Conservation (phyloP, 1,139 yeast genomes). For the Dujonia santamariae region DNA sequence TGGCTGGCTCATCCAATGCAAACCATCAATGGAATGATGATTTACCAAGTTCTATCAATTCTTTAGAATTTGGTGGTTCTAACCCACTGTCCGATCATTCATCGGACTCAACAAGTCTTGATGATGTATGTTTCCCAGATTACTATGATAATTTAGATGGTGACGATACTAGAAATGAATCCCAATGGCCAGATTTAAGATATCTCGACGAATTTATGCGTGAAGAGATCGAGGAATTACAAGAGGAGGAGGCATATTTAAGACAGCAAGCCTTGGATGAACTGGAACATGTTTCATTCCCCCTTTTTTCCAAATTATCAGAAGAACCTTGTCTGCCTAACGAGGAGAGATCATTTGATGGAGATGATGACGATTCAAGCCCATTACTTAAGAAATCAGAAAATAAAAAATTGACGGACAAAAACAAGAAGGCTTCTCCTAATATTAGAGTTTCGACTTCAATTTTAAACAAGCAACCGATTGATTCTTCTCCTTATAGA, state of each 20-base stretch:
- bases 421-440: no score
- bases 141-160: conserved; percentile 31
- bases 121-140: conserved; percentile 83
- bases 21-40: conserved; percentile 15
- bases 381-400: no score
- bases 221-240: conserved; percentile 57
- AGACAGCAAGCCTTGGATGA: conserved; percentile 6
- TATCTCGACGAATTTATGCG: conserved; percentile 73
- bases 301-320: not conserved
- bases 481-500: no score
- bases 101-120: conserved; percentile 69
- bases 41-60: conserved; percentile 24
- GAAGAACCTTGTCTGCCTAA: conserved; percentile 2
- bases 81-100: conserved; percentile 74
- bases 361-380: not conserved
- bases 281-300: conserved; percentile 1
- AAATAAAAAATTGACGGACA: no score
- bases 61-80: conserved; percentile 51
- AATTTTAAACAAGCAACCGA: no score
- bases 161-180: conserved; percentile 11
- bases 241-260: conserved; percentile 14
- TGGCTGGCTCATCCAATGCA: conserved; percentile 18
- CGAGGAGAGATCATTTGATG: not conserved
- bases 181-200: conserved; percentile 76
- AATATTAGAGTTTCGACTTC: no score